phyloP scores from a whole-genome alignment of 2,329 filamentous ascomycete genomes.

The Septoria linicola region DNA sequence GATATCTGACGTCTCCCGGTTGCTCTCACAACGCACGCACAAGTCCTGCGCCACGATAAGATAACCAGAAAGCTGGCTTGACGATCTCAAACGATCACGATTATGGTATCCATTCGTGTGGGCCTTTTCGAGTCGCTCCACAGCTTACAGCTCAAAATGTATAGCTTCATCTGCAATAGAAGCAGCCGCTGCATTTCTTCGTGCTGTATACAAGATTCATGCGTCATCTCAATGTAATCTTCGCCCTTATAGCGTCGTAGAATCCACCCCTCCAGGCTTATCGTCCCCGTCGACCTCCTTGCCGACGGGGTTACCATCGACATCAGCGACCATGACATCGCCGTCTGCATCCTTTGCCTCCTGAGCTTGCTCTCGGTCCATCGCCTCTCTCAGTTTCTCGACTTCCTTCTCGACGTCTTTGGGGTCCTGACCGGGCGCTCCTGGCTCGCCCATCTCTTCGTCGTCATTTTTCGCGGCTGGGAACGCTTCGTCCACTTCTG shows the following conservation, averaged over 20 bases:
- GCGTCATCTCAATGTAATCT: neutral
- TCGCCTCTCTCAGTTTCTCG: constrained; percentile 22
- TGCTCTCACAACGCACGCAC: too few relatives aligned
- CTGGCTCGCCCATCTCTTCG: constrained; percentile 21
- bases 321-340: constrained; percentile 35
- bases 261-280: constrained; percentile 9
- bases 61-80: too few relatives aligned
- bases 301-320: constrained; percentile 26
- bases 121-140: too few relatives aligned
- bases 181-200: too few relatives aligned
- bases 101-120: too few relatives aligned
- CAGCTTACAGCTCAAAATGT: too few relatives aligned
- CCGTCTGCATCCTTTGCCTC: constrained; percentile 33
- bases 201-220: neutral
- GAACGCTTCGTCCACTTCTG: constrained; percentile 10
- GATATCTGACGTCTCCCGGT: too few relatives aligned
- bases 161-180: too few relatives aligned
- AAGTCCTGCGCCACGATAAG: too few relatives aligned
- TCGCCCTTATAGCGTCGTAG: constrained; percentile 8
- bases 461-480: constrained; percentile 15
- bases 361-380: constrained; percentile 20
- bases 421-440: constrained; percentile 22
- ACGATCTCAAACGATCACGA: too few relatives aligned
- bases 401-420: constrained; percentile 26
- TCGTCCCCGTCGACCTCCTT: constrained; percentile 13